phyloP scores from a whole-genome alignment of 371 early-diverging fungal genomes.

The Dinochytrium kinnereticum region DNA sequence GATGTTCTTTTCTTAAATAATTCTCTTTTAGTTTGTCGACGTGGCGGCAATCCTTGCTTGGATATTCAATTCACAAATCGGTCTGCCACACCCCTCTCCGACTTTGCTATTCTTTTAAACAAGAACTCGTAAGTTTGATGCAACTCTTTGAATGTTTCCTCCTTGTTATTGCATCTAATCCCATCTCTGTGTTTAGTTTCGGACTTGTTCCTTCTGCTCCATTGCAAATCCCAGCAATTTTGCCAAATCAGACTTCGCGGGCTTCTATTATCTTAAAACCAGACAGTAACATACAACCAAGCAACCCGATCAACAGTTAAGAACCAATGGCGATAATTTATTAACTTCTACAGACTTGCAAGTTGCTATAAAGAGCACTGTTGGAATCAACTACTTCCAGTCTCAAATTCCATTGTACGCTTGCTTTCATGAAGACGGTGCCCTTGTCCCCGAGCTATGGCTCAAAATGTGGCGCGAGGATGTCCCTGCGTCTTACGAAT shows the following conservation, averaged over 20 bases:
- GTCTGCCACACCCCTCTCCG: constrained; percentile 36
- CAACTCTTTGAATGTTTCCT: constrained; percentile 2
- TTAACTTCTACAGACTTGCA: constrained; percentile 44
- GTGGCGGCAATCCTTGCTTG: constrained; percentile 36
- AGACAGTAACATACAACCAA: constrained; percentile 32
- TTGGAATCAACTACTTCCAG: constrained; percentile 56
- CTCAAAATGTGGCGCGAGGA: constrained; percentile 48
- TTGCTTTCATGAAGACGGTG: constrained; percentile 44
- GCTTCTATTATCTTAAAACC: constrained; percentile 31
- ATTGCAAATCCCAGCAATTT: constrained; percentile 33
- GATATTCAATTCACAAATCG: constrained; percentile 48
- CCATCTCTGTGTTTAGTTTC: too few species aligned
- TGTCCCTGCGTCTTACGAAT: constrained; percentile 36
- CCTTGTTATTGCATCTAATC: constrained; percentile 10
- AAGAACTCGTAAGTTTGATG: constrained; percentile 55
- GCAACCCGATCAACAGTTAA: constrained; percentile 46
- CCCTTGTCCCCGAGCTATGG: constrained; percentile 41
- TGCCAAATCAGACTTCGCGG: constrained; percentile 38
- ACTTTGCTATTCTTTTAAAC: constrained; percentile 59
- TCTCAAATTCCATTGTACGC: constrained; percentile 48
- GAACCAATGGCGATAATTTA: not conserved
- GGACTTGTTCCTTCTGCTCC: constrained; percentile 41
- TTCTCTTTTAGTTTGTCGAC: constrained; percentile 38
- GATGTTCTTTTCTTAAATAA: not conserved
- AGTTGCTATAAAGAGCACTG: constrained; percentile 54